phyloP scores from a whole-genome alignment of 2,329 filamentous ascomycete species.

The Chaetomiaceae sp. region DNA sequence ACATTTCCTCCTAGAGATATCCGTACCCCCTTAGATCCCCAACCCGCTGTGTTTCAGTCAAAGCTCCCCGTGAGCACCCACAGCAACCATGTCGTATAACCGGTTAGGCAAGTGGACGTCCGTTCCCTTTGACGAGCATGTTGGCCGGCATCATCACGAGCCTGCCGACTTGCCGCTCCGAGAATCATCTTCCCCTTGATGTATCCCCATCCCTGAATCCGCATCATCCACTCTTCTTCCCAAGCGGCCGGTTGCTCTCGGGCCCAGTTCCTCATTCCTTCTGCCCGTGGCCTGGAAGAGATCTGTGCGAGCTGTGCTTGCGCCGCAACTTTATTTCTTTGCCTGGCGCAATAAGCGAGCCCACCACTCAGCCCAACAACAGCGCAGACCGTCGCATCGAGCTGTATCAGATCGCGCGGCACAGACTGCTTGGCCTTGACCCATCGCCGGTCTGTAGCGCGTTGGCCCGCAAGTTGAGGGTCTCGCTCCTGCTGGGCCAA shows the following conservation, averaged over 20 bases:
- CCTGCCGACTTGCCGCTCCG: slow-evolving; percentile 2
- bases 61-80: slow-evolving; percentile 3
- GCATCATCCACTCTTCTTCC: slow-evolving; percentile 11
- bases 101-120: slow-evolving; percentile 57
- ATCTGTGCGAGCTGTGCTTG: slow-evolving; percentile 11
- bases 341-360: slow-evolving; percentile 21
- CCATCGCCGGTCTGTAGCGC: slow-evolving; percentile 11
- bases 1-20: not conserved
- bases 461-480: slow-evolving; percentile 10
- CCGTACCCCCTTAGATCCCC: slow-evolving; percentile 2
- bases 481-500: not conserved
- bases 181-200: not conserved
- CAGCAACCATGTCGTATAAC: slow-evolving; percentile 65
- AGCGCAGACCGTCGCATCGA: not conserved
- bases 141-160: slow-evolving; percentile 2
- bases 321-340: slow-evolving; percentile 19
- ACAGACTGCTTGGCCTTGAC: slow-evolving; percentile 12
- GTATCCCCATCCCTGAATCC: slow-evolving; percentile 5
- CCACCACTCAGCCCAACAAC: not conserved
- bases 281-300: slow-evolving; percentile 6
- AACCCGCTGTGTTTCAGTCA: slow-evolving; percentile 11
- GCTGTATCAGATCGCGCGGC: slow-evolving; percentile 16
- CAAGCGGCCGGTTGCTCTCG: slow-evolving; percentile 11
- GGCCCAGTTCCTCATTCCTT: slow-evolving; percentile 2
- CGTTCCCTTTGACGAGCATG: slow-evolving; percentile 2